phyloP scores from a whole-genome alignment of 305 asterid species.

The Stenogyne calaminthoides region DNA sequence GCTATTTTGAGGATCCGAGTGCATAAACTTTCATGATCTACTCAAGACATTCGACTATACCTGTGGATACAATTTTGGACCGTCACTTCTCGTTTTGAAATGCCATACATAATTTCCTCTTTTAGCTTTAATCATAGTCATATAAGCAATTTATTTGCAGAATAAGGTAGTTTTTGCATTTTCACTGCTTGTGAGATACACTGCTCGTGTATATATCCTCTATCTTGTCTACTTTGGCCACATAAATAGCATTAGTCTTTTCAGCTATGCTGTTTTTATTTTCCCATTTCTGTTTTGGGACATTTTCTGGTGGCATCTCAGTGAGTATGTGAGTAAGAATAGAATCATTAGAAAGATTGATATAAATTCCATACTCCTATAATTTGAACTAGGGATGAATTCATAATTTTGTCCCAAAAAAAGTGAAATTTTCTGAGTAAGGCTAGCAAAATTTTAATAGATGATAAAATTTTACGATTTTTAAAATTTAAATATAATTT shows the following conservation, averaged over 20 bases:
- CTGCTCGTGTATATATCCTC: conserved; percentile 18
- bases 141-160: neutral
- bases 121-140: neutral
- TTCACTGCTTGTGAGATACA: neutral
- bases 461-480: no score
- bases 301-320: neutral
- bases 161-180: neutral
- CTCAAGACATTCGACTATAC: conserved; percentile 20
- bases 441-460: no score
- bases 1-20: conserved; percentile 43
- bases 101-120: no score
- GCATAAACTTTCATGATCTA: conserved; percentile 33
- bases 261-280: neutral
- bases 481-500: no score
- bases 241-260: conserved; percentile 4
- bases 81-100: no score
- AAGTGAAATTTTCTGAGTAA: no score
- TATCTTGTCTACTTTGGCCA: neutral
- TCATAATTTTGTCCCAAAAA: no score
- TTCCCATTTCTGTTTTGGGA: neutral
- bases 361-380: neutral
- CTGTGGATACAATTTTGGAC: neutral
- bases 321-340: neutral
- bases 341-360: neutral
- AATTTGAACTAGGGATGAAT: no score